Evolutionary conservation across 1,284 basidiomycete species (phyloP), one percentile per base, ranked within the genome.

Genomic region (Ustilago tritici): DNA sequence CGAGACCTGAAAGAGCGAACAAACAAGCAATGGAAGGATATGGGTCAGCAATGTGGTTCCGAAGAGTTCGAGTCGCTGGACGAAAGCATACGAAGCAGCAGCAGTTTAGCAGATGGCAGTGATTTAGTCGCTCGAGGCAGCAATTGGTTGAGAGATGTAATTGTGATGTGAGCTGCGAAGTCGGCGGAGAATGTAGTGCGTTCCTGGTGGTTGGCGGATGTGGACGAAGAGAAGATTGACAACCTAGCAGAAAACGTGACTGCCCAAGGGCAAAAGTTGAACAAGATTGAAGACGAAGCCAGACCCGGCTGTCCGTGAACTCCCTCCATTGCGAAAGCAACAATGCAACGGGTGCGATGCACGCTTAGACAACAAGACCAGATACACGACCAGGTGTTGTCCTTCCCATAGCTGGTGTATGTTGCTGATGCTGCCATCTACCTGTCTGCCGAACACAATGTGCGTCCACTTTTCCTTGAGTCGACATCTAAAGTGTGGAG

Each of bases 1-100:
- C 93, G 87, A 95, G 89, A 89, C 96, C 96, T 97, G 78, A 12
- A 28, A 55, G 28, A 47, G 6, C 0, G 6, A 28, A 40, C 12
- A 50, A 28, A 40, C 31, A 41, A 43, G 31, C 32, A 19, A 31
- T 28, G 28, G 40, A n/a, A 23, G 40, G 10, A 36, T 40, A 31
- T 31, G n/a, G 40, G 65, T 65, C 56, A 71, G 70, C 56, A 55
- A 5, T 7, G 19, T 7, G 19, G 10, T 19, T 19, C n/a, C 50
- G 54, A n/a, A 28, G 31, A 5, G 11, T 28, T 14, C 19, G 56
- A 32, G n/a, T 19, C 32, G 15, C 7, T n/a, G 38, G 46, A 57
- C 47, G 46, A 34, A 31, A 36, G 56, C 17, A 43, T 43, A 41
- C n/a, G 23, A 28, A 28, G n/a, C n/a, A 15, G 43, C 43, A 46